Evolutionary conservation across 805 yeast genomes (phyloP).

Genomic region (Myxozyma monticola): DNA sequence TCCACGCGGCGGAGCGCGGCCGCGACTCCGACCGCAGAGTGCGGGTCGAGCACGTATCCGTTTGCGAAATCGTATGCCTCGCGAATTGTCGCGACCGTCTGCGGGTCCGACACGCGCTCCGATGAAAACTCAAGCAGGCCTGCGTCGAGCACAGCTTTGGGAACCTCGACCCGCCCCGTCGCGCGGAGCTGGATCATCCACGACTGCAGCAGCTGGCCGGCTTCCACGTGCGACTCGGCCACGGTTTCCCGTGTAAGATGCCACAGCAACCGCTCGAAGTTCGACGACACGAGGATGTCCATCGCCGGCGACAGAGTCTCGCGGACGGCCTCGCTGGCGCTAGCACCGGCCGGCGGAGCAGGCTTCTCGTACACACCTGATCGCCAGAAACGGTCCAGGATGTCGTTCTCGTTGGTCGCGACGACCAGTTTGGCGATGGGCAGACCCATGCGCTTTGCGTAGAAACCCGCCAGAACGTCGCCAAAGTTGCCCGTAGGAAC

Average conservation of each 20-base stretch:
- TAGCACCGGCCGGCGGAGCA: slow-evolving; percentile 37
- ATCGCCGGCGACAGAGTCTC: slow-evolving; percentile 96
- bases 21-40: slow-evolving; percentile 90
- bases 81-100: slow-evolving; percentile 79
- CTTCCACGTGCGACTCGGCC: slow-evolving; percentile 57
- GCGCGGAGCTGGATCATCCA: slow-evolving; percentile 82
- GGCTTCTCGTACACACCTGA: slow-evolving; percentile 79
- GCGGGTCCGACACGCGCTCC: slow-evolving; percentile 70
- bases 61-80: slow-evolving; percentile 57
- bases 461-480: slow-evolving; percentile 95
- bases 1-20: slow-evolving; percentile 66
- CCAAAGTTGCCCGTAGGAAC: slow-evolving; percentile 99
- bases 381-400: slow-evolving; percentile 86
- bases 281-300: slow-evolving; percentile 95
- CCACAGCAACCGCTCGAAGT: slow-evolving; percentile 96
- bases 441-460: slow-evolving; percentile 91
- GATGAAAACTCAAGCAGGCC: slow-evolving; percentile 74
- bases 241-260: slow-evolving; percentile 76
- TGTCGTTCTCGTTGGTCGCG: slow-evolving; percentile 95
- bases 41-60: slow-evolving; percentile 87
- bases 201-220: slow-evolving; percentile 67
- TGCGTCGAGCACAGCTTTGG: slow-evolving; percentile 58
- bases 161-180: slow-evolving; percentile 74
- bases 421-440: slow-evolving; percentile 84
- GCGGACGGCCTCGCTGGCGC: slow-evolving; percentile 67